phyloP scores from a whole-genome alignment of 139 green algal genomes.

The Nannochloris sp. region DNA sequence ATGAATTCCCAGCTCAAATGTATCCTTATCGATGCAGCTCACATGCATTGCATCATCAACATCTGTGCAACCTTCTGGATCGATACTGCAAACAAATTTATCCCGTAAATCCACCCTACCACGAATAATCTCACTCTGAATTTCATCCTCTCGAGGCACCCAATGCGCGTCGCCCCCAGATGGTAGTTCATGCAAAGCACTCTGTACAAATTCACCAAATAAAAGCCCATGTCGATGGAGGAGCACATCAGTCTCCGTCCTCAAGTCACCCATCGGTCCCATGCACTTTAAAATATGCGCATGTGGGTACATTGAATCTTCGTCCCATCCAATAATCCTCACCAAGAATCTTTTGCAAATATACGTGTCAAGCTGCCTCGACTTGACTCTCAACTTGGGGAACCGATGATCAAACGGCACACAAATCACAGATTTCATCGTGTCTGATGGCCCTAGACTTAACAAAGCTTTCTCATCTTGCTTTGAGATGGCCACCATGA shows the following conservation, averaged over 20 bases:
- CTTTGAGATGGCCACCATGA: not conserved
- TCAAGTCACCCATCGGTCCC: slow-evolving; percentile 41
- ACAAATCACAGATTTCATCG: slow-evolving; percentile 27
- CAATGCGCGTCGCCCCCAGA: slow-evolving; percentile 54
- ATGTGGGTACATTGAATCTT: slow-evolving; percentile 21
- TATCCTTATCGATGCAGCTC: slow-evolving; percentile 21
- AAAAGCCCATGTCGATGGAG: slow-evolving; percentile 19
- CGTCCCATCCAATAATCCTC: not conserved
- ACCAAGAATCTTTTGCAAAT: slow-evolving; percentile 6
- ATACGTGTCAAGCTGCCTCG: not conserved
- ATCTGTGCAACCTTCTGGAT: slow-evolving; percentile 68
- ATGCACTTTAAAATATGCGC: slow-evolving; percentile 33
- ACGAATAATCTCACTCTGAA: slow-evolving; percentile 18
- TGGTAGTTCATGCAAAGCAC: slow-evolving; percentile 72
- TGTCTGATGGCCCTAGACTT: not conserved
- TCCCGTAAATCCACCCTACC: slow-evolving; percentile 64
- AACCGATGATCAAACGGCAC: slow-evolving; percentile 59
- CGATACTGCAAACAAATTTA: slow-evolving; percentile 66
- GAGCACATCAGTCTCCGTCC: slow-evolving; percentile 19
- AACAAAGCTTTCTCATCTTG: not conserved
- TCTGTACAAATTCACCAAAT: slow-evolving; percentile 11
- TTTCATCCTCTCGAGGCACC: slow-evolving; percentile 32
- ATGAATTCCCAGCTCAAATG: slow-evolving; percentile 69
- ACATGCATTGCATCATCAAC: slow-evolving; percentile 78
- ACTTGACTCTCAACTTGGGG: slow-evolving; percentile 19